Evolutionary conservation across 257 asterid genomes (phyloP), one percentile per base, ranked within the genome.

Genomic region (Cinchona pubescens): DNA sequence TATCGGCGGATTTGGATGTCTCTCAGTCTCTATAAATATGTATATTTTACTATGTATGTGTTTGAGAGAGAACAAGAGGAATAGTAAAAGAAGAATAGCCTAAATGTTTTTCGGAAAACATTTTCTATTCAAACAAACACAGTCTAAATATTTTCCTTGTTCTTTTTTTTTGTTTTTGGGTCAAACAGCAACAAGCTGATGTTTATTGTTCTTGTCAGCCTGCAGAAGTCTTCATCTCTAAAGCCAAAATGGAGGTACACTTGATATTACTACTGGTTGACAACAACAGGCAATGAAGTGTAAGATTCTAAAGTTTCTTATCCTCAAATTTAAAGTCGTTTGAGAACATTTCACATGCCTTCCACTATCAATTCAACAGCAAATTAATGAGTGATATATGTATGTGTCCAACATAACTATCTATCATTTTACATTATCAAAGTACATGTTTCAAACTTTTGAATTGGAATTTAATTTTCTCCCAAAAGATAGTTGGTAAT

Each of bases 271-370:
- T 4, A 27, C 38, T 60, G 66, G 66, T 60, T 14, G 66, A 14
- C 66, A 11, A 30, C 66, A 60, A 60, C 21, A 2, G 38, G 7
- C 19, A 60, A 60, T 12, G 66, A 60, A 29, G 38, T 29, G 12
- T 15, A 16, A 7, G 73, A 68, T 5, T 46, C 59, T 34, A 16
- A 69, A 67, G 58, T 45, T 55, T 30, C 19, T 48, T 30, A 16
- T 69, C n/a, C 42, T 48, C 74, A 29, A 60, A 11, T 8, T n/a
- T 56, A 27, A 60, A 27, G 59, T 19, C 21, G 34, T 25, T 67
- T 25, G 38, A 42, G 38, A 43, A 67, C 56, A 69, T 49, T 69
- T 69, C 74, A 32, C 74, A 30, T 32, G 62, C 27, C 45, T 48
- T 48, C 62, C 74, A 18, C 46, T 9, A 19, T 16, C 32, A 42